phyloP scores from a whole-genome alignment of 1,284 basidiomycete species.

The Boletellus deceptivus region DNA sequence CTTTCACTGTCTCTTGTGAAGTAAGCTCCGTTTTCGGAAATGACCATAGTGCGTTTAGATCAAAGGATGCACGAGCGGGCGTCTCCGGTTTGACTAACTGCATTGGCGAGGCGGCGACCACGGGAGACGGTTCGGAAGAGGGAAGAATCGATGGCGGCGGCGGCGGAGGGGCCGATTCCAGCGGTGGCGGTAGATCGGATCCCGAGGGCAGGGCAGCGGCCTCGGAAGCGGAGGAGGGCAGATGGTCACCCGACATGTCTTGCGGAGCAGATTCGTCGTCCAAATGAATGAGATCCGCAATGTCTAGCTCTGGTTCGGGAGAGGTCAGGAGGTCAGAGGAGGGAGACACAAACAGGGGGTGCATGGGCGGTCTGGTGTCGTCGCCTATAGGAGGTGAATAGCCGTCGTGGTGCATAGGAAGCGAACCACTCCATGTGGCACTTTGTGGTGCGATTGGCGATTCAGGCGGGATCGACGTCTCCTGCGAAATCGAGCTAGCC shows the following conservation, averaged over 20 bases:
- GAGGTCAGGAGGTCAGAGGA: constrained; percentile 41
- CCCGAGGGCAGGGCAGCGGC: constrained; percentile 5
- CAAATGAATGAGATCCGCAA: constrained; percentile 74
- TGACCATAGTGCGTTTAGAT: constrained; percentile 70
- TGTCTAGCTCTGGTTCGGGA: constrained; percentile 63
- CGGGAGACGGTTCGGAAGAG: constrained; percentile 10
- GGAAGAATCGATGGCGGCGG: constrained; percentile 7
- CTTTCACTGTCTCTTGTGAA: constrained; percentile 19
- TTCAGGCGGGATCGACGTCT: constrained; percentile 57
- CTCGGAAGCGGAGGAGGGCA: constrained; percentile 15
- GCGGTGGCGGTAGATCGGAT: constrained; percentile 8
- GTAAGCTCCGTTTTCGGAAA: constrained; percentile 39
- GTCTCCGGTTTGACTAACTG: constrained; percentile 43
- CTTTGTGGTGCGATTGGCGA: constrained; percentile 50
- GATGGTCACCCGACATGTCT: constrained; percentile 22
- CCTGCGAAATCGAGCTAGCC: constrained; percentile 40
- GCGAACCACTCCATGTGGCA: constrained; percentile 58
- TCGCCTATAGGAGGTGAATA: constrained; percentile 28
- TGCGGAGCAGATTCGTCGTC: constrained; percentile 55
- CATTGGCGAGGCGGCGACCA: constrained; percentile 16
- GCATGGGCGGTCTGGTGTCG: constrained; percentile 33
- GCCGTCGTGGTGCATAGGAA: constrained; percentile 35
- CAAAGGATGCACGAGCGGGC: constrained; percentile 51
- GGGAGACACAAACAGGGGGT: constrained; percentile 43
- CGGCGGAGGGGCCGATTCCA: constrained; percentile 17